Evolutionary conservation across 805 yeast genomes (phyloP).

Genomic region (Suhomyces vadensis): DNA sequence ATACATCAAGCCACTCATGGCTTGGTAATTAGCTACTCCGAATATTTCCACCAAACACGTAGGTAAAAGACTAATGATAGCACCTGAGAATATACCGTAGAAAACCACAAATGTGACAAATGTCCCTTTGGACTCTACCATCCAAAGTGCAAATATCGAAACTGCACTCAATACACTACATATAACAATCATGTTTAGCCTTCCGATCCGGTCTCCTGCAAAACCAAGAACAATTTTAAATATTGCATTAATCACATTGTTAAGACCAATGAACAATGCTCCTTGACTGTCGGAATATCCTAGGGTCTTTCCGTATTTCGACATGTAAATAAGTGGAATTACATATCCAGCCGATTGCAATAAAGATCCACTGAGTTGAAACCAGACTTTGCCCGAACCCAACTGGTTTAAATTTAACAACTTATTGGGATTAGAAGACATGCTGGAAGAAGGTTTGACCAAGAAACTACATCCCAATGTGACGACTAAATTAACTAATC

Average conservation of each 20-base stretch:
- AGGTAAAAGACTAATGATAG: constrained; percentile 33
- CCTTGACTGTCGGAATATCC: constrained; percentile 30
- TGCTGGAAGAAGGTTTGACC: constrained; percentile 14
- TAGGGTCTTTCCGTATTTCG: constrained; percentile 31
- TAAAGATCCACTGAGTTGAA: constrained; percentile 23
- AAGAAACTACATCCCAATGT: constrained; percentile 16
- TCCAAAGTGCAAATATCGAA: constrained; percentile 21
- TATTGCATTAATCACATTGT: constrained; percentile 33
- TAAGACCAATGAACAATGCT: constrained; percentile 35
- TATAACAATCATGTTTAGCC: constrained; percentile 19
- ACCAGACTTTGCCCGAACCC: constrained; percentile 18
- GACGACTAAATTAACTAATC: constrained; percentile 23
- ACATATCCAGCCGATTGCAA: constrained; percentile 38
- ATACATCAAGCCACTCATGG: constrained; percentile 35
- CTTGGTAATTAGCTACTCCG: constrained; percentile 32
- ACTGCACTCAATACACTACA: constrained; percentile 18
- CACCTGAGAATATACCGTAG: constrained; percentile 38
- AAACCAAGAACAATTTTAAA: constrained; percentile 20
- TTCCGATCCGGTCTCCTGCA: constrained; percentile 19
- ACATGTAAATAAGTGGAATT: constrained; percentile 35
- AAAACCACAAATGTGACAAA: constrained; percentile 32
- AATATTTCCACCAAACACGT: constrained; percentile 33
- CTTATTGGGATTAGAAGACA: constrained; percentile 8
- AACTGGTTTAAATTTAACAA: constrained; percentile 16
- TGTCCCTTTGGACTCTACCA: constrained; percentile 20